These are phyloP conservation scores for Discostella stelligeroides DNA, from an alignment of 108 stramenopile species.

Conservation along the genomic window DNA sequence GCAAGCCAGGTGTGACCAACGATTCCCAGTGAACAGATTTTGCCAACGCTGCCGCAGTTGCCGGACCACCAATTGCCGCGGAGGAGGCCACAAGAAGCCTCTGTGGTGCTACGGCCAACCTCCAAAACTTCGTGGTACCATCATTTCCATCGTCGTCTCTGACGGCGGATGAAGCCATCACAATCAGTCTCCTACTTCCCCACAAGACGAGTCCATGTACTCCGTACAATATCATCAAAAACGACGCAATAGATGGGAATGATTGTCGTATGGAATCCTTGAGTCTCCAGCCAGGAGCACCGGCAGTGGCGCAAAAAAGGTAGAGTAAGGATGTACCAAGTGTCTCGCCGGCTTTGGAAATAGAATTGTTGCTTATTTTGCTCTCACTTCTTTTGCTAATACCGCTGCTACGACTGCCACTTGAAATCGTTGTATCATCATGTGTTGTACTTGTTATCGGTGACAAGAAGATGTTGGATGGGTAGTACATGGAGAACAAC, in stretches of 20 bases:
- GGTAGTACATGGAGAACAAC: conserved; percentile 53
- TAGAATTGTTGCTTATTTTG: conserved; percentile 14
- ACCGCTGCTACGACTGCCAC: no score
- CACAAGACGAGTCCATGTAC: conserved; percentile 64
- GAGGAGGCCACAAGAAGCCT: conserved; percentile 74
- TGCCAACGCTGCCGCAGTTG: conserved; percentile 82
- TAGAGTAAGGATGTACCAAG: conserved; percentile 71
- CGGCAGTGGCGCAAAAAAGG: conserved; percentile 85
- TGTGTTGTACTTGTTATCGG: conserved; percentile 19
- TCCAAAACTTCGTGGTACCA: conserved; percentile 12
- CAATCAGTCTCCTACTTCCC: conserved; percentile 36
- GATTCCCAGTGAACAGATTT: conserved; percentile 67
- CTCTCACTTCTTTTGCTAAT: not conserved
- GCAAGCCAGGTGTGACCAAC: conserved; percentile 62
- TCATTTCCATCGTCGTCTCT: not conserved
- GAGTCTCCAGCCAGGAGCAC: conserved; percentile 73
- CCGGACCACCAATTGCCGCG: conserved; percentile 86
- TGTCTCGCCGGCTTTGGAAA: conserved; percentile 51
- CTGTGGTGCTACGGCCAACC: conserved; percentile 54
- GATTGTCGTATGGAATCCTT: conserved; percentile 69
- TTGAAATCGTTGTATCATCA: not conserved
- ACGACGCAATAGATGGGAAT: conserved; percentile 61
- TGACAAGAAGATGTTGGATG: conserved; percentile 35
- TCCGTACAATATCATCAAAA: conserved; percentile 62
- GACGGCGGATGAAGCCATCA: not conserved